Evolutionary conservation across 2,329 filamentous ascomycete genomes (phyloP), one percentile per base, ranked within the genome.

Genomic region (Colletotrichum acutatum): DNA sequence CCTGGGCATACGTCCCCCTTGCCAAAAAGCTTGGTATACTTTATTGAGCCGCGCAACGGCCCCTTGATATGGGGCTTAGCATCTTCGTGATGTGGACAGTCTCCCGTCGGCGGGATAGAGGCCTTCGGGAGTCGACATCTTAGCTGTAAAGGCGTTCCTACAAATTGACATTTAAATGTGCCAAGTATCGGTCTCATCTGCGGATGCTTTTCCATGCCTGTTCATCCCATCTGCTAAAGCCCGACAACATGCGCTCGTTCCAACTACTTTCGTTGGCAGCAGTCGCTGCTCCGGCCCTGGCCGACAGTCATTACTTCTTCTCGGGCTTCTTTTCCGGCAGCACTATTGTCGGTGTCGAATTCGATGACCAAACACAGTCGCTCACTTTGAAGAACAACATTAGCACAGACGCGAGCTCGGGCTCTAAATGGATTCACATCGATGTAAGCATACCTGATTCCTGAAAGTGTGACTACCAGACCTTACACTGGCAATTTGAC

Each of bases 351-450:
- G 54, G 67, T 14, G 67, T 78, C n/a, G 74, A 77, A 52, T 79
- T 78, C 24, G 76, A 78, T 37, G 77, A 79, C 59, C 60, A 69
- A 34, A 67, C 75, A 2, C 73, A 75, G 5, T 68, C 75, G 19
- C 75, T 79, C 16, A 76, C 74, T 5, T 62, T 78, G 37, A 74
- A 72, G 14, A 76, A 76, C 26, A 78, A 76, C 59, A 76, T 75
- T 37, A 75, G 74, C 7, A 71, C 75, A n/a, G 69, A 74, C 28
- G 70, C 71, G 5, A 62, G 67, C 1, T 74, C 70, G 14, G 76
- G 75, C 34, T 70, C 68, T 3, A 70, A 70, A 49, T 78, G 72
- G 76, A 77, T 79, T 37, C 66, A 75, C 5, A 60, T 78, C 9
- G 78, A 78, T 26, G 68, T 71, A 37, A 37, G 34, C 14, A 66